A percentile compares a stretch with the other conserved stretches of the same genome.
Evolutionary conservation across 2,329 filamentous ascomycete species (phyloP).

Genomic region (Sarocladiaceae sp.): DNA sequence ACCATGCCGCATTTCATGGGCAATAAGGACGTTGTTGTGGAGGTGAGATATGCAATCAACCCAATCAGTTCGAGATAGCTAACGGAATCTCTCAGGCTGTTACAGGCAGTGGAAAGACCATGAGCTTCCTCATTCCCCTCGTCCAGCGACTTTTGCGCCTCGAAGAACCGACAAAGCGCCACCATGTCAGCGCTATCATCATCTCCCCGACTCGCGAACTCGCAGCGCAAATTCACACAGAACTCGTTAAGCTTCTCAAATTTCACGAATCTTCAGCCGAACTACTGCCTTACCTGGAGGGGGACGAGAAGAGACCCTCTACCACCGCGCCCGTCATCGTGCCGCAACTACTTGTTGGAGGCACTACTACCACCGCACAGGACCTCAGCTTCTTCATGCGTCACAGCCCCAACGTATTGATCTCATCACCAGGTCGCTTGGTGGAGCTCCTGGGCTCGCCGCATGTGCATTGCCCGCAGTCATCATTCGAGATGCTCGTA

Average conservation of each 20-base stretch:
- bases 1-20: conserved; percentile 82
- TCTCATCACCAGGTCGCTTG: conserved; percentile 85
- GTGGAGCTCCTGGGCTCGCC: conserved; percentile 81
- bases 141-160: conserved; percentile 75
- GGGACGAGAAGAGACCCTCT: conserved; percentile 48
- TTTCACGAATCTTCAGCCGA: conserved; percentile 79
- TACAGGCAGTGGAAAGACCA: conserved; percentile 85
- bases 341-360: conserved; percentile 83
- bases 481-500: conserved; percentile 85
- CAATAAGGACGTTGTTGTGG: conserved; percentile 88
- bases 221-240: conserved; percentile 81
- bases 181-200: conserved; percentile 86
- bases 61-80: neutral
- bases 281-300: conserved; percentile 46
- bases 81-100: conserved; percentile 57
- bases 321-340: conserved; percentile 52
- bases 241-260: conserved; percentile 67
- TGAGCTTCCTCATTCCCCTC: conserved; percentile 78
- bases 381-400: conserved; percentile 82
- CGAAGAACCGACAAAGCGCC: conserved; percentile 77
- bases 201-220: conserved; percentile 88
- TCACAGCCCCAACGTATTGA: conserved; percentile 78
- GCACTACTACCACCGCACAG: conserved; percentile 72
- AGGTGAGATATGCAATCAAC: conserved; percentile 38
- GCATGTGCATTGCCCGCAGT: conserved; percentile 81